phyloP scores from a whole-genome alignment of 495 filamentous ascomycete genomes.

The Daldinia vernicosa region DNA sequence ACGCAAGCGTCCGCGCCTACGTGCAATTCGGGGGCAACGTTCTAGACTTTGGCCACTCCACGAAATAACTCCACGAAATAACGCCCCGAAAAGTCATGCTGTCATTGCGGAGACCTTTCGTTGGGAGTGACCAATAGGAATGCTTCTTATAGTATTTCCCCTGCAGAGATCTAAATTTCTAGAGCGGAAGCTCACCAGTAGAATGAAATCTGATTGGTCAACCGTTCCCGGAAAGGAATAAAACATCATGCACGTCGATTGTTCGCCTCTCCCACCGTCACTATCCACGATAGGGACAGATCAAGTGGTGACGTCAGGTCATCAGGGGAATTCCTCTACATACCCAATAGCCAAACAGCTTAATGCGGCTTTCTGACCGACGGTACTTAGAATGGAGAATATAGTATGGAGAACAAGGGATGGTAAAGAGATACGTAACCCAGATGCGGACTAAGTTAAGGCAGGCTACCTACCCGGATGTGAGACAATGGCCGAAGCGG shows the following conservation, averaged over 20 bases:
- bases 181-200: constrained; percentile 15
- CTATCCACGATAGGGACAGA: constrained; percentile 19
- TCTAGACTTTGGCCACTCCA: constrained; percentile 32
- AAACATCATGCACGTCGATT: constrained; percentile 27
- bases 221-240: constrained; percentile 35
- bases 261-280: constrained; percentile 5
- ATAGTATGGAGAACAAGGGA: neutral
- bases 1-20: too few species aligned
- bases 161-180: constrained; percentile 27
- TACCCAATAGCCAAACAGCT: constrained; percentile 11
- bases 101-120: constrained; percentile 29
- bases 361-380: constrained; percentile 14
- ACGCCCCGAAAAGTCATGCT: constrained; percentile 36
- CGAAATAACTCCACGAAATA: constrained; percentile 35
- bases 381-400: neutral
- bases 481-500: constrained; percentile 26
- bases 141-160: constrained; percentile 7
- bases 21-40: neutral
- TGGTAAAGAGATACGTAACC: constrained; percentile 3
- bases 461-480: constrained; percentile 5
- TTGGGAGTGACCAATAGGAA: constrained; percentile 8
- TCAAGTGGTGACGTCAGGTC: constrained; percentile 35
- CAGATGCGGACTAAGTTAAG: constrained; percentile 11
- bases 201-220: constrained; percentile 25
- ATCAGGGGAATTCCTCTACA: constrained; percentile 27